These are phyloP conservation scores for Phytophthora constricta DNA, from an alignment of 352 stramenopile species.

Conservation along the genomic window DNA sequence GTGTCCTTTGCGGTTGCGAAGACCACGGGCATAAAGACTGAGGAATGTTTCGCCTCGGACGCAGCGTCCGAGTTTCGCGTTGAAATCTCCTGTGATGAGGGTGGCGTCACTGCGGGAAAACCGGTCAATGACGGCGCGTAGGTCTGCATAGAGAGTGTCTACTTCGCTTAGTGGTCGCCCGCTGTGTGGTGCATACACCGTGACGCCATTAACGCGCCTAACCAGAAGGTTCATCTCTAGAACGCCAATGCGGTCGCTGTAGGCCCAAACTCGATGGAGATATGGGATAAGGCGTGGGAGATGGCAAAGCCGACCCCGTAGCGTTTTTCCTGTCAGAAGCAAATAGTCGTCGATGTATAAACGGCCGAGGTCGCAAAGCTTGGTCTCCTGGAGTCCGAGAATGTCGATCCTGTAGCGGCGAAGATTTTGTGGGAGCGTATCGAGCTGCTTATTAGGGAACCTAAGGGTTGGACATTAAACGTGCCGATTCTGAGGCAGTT, in stretches of 20 bases:
- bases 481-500: neutral
- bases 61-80: slow-evolving; percentile 13
- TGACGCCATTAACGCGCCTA: slow-evolving; percentile 13
- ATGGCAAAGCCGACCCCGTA: slow-evolving; percentile 18
- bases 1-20: slow-evolving; percentile 4
- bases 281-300: slow-evolving; percentile 7
- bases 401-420: neutral
- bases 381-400: neutral
- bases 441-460: neutral
- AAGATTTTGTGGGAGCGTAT: neutral
- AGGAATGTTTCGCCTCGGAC: slow-evolving; percentile 7
- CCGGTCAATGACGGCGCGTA: neutral
- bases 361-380: slow-evolving; percentile 25
- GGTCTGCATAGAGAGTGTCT: slow-evolving; percentile 6
- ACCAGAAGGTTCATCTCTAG: slow-evolving; percentile 6
- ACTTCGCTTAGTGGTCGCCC: neutral
- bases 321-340: neutral
- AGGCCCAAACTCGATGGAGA: slow-evolving; percentile 10
- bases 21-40: neutral
- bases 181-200: slow-evolving; percentile 11
- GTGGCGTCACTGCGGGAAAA: slow-evolving; percentile 4
- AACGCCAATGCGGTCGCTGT: slow-evolving; percentile 10
- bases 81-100: slow-evolving; percentile 14
- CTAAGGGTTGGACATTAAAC: slow-evolving; percentile 1
- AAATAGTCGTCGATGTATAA: slow-evolving; percentile 5